Percentiles rank a stretch among this genome's conserved stretches.
Conservation (phyloP, 2,329 filamentous ascomycete species). For the Xylaria digitata region DNA sequence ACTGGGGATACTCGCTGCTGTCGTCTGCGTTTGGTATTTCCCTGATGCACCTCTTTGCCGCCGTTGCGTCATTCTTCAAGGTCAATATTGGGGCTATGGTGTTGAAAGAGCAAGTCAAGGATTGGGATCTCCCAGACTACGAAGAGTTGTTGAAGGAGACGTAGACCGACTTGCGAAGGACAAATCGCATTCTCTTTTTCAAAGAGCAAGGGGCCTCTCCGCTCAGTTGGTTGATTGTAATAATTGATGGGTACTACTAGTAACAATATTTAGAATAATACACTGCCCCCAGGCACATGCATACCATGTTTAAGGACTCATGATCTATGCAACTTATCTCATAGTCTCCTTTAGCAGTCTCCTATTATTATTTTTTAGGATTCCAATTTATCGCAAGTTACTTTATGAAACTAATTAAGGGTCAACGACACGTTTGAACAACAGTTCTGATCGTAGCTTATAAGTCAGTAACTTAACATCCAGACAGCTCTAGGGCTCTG, state of each 20-base stretch:
- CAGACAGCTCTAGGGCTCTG: too few species aligned
- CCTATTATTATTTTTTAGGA: too few species aligned
- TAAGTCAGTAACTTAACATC: too few species aligned
- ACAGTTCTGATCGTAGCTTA: too few species aligned
- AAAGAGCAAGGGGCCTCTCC: background rate
- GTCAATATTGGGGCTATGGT: conserved; percentile 51
- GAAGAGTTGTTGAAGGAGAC: conserved; percentile 38
- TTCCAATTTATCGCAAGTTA: too few species aligned
- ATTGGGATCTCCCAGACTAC: conserved; percentile 55
- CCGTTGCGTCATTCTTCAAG: conserved; percentile 49
- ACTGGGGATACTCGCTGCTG: conserved; percentile 41
- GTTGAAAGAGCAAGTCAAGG: conserved; percentile 50
- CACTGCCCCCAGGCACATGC: background rate
- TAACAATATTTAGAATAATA: background rate
- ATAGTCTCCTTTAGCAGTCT: background rate
- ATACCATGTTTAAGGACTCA: background rate
- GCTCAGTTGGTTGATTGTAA: conserved; percentile 2
- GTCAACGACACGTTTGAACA: too few species aligned
- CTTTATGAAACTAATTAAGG: too few species aligned
- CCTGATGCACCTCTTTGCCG: conserved; percentile 49
- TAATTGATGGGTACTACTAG: background rate
- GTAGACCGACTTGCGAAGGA: background rate
- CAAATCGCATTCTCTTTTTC: too few species aligned
- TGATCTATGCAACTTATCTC: background rate
- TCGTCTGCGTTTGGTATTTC: conserved; percentile 49